phyloP scores from a whole-genome alignment of 148 eudicot species.

The Talinum fruticosum region DNA sequence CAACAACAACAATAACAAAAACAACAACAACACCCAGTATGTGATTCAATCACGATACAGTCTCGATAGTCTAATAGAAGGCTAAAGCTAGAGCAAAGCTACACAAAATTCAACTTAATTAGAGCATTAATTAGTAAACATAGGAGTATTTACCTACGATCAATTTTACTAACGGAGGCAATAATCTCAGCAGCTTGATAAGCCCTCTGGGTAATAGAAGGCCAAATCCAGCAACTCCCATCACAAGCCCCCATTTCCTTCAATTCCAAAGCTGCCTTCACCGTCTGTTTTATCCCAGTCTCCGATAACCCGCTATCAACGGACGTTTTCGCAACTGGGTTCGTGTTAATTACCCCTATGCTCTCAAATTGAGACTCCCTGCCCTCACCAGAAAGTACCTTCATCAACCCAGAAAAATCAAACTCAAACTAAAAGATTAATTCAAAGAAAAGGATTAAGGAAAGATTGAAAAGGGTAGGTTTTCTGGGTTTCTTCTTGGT shows the following conservation, averaged over 20 bases:
- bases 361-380: slow-evolving; percentile 90
- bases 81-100: not conserved
- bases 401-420: slow-evolving; percentile 15
- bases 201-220: slow-evolving; percentile 96
- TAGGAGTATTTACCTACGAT: slow-evolving; percentile 65
- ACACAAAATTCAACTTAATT: not conserved
- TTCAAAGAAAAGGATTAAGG: not conserved
- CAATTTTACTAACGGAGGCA: slow-evolving; percentile 64
- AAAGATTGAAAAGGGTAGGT: not conserved
- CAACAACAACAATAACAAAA: not conserved
- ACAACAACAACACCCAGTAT: too few species aligned
- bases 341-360: slow-evolving; percentile 82
- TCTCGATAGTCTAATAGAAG: too few species aligned
- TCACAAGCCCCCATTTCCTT: slow-evolving; percentile 78
- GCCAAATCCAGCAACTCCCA: slow-evolving; percentile 95
- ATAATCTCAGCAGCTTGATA: slow-evolving; percentile 96
- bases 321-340: slow-evolving; percentile 93
- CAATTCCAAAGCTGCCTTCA: slow-evolving; percentile 65
- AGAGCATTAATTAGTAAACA: not conserved
- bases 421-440: not conserved
- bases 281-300: slow-evolving; percentile 66
- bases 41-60: too few species aligned
- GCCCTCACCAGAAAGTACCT: slow-evolving; percentile 97
- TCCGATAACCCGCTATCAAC: slow-evolving; percentile 80
- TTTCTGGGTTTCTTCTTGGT: not conserved